phyloP scores from a whole-genome alignment of 768 basidiomycete genomes.

The Russula sp. region DNA sequence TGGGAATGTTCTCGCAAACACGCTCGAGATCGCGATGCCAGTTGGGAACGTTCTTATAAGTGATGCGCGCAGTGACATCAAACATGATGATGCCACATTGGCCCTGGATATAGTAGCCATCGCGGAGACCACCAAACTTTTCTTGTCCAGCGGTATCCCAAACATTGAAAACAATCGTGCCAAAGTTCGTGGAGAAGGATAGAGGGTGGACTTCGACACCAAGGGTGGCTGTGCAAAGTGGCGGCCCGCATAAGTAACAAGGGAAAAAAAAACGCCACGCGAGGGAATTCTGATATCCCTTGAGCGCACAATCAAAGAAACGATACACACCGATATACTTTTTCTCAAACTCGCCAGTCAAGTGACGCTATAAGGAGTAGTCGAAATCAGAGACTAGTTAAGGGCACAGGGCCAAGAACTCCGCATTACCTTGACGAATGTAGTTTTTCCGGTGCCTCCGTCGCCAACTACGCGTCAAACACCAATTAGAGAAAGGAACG shows the following conservation, averaged over 20 bases:
- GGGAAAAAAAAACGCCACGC: not conserved
- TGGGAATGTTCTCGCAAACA: constrained; percentile 99
- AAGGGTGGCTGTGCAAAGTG: constrained; percentile 69
- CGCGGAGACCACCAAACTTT: constrained; percentile 98
- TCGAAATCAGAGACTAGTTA: constrained; percentile 56
- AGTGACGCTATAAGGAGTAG: constrained; percentile 64
- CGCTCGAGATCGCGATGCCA: constrained; percentile 99
- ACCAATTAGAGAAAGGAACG: constrained; percentile 20
- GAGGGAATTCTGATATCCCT: not conserved
- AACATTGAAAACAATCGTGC: constrained; percentile 98
- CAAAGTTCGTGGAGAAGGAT: constrained; percentile 94
- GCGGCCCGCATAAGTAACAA: constrained; percentile 19
- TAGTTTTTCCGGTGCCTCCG: constrained; percentile 97
- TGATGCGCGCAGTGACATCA: constrained; percentile 98
- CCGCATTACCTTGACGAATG: constrained; percentile 83
- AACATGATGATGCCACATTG: constrained; percentile 99
- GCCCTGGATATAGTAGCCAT: constrained; percentile 95
- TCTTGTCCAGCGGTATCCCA: constrained; percentile 99
- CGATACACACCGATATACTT: constrained; percentile 86
- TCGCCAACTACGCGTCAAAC: constrained; percentile 66
- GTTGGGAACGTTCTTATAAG: constrained; percentile 99
- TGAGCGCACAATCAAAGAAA: constrained; percentile 1
- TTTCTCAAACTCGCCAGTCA: constrained; percentile 99
- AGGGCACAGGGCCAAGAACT: constrained; percentile 21
- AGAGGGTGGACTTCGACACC: constrained; percentile 99